Evolutionary conservation across 306 rosid genomes (phyloP), one percentile per base, ranked within the genome.

Genomic region (Ochetophila trinervis): DNA sequence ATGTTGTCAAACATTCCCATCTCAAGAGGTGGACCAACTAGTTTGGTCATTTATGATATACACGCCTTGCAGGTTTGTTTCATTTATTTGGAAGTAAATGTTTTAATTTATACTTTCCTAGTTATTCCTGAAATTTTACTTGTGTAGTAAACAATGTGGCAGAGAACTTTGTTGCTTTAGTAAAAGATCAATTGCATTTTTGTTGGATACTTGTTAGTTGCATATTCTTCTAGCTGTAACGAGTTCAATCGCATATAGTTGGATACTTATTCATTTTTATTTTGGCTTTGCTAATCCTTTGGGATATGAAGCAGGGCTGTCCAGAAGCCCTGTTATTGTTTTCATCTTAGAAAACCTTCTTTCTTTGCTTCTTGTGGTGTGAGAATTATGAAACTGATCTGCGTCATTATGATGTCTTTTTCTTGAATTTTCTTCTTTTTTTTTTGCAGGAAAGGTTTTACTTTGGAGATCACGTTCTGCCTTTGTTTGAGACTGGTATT

Each of bases 21-120:
- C 57, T 89, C 99, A 21, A 90, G 89, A 78, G 99, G 99, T 66
- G 99, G 99, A 57, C 99, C 99, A 3, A 86, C 91, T 68, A 93
- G 99, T 71, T 72, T 93, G 63, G 88, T 93, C 68, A 86, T 81
- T 74, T 93, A 90, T 75, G 99, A 93, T 75, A 93, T 93, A 66
- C 99, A 93, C 75, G 97, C 99, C 71, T 74, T 90, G 81, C 97
- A 93, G 99, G 99, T 89, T 80, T 68, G 83, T 74, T 42, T 34
- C 13, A 57, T 23, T 69, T 62, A 62, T 44, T 56, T 64, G 15
- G 23, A 70, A 57, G 10, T 70, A 5, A 42, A 50, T 49, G 27
- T 44, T 22, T 56, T 70, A 57, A 27, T 17, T 36, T 24, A 30
- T 72, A 65, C 62, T 40, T 8, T 36, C 48, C 51, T 67, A 40